Evolutionary conservation across 805 yeast genomes (phyloP).

Genomic region (Metschnikowia amazonensis): DNA sequence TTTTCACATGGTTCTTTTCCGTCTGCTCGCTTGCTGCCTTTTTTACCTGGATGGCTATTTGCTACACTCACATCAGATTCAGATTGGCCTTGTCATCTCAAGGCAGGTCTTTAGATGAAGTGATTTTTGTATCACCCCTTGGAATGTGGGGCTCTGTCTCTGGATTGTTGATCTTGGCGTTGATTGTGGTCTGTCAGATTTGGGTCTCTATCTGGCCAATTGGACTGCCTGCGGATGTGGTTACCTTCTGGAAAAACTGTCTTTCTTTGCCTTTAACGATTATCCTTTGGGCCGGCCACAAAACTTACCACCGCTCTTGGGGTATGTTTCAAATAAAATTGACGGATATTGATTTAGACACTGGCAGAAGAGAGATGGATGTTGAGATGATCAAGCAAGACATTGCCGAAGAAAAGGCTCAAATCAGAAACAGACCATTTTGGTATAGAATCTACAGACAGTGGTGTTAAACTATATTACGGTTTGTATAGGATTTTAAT

Average conservation of each 20-base stretch:
- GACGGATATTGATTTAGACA: slow-evolving; percentile 54
- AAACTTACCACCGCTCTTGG: slow-evolving; percentile 32
- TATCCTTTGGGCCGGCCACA: slow-evolving; percentile 43
- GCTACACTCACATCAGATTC: slow-evolving; percentile 39
- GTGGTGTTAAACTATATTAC: slow-evolving; percentile 24
- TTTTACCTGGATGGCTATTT: slow-evolving; percentile 40
- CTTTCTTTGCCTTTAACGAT: slow-evolving; percentile 40
- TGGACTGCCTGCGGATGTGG: slow-evolving; percentile 19
- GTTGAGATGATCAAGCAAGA: slow-evolving; percentile 36
- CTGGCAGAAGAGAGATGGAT: slow-evolving; percentile 48
- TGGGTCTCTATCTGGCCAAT: slow-evolving; percentile 41
- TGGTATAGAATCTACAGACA: slow-evolving; percentile 25
- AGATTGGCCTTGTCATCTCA: slow-evolving; percentile 36
- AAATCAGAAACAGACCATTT: slow-evolving; percentile 24
- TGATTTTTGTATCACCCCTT: slow-evolving; percentile 30
- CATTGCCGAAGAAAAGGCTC: slow-evolving; percentile 31
- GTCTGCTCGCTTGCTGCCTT: slow-evolving; percentile 40
- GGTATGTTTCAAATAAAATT: slow-evolving; percentile 35
- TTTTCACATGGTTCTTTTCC: slow-evolving; percentile 41
- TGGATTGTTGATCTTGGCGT: slow-evolving; percentile 28
- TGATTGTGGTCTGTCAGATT: slow-evolving; percentile 35
- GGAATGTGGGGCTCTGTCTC: slow-evolving; percentile 38
- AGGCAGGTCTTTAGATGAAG: slow-evolving; percentile 32
- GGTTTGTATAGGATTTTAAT: neutral
- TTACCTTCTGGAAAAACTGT: slow-evolving; percentile 49